phyloP scores from a whole-genome alignment of 305 asterid species.

The Nicotiana rustica region DNA sequence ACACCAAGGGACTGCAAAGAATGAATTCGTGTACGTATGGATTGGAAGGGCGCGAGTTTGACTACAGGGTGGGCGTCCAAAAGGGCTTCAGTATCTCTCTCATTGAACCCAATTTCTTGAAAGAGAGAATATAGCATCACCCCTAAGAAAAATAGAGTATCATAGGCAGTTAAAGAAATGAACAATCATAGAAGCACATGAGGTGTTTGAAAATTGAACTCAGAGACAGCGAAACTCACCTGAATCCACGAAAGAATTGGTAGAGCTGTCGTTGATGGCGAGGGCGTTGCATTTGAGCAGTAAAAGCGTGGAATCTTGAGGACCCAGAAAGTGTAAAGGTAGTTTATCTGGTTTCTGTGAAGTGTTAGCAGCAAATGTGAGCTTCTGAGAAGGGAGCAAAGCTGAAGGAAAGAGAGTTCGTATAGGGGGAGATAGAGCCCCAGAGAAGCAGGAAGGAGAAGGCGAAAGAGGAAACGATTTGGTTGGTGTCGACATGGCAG shows the following conservation, averaged over 20 bases:
- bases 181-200: background rate
- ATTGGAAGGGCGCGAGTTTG: constrained; percentile 52
- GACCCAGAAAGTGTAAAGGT: constrained; percentile 8
- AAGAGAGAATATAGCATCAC: constrained; percentile 56
- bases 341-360: constrained; percentile 6
- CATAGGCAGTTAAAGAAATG: background rate
- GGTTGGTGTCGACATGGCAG: constrained; percentile 21
- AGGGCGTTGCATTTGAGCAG: constrained; percentile 30
- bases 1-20: constrained; percentile 65
- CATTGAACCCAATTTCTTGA: constrained; percentile 72
- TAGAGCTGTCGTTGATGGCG: background rate
- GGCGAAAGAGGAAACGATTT: constrained; percentile 9
- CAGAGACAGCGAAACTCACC: constrained; percentile 39
- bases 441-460: constrained; percentile 1
- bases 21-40: constrained; percentile 56
- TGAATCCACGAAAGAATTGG: background rate
- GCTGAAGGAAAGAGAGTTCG: constrained; percentile 19
- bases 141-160: constrained; percentile 49
- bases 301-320: constrained; percentile 18
- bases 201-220: constrained; percentile 31
- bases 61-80: constrained; percentile 53
- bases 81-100: constrained; percentile 62
- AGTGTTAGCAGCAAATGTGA: background rate
- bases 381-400: constrained; percentile 8
- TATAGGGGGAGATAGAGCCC: background rate